Percentiles rank a stretch among this genome's conserved stretches.
phyloP scores from a whole-genome alignment of 2,329 filamentous ascomycete species.

The Iodosphaeria phyllophila region DNA sequence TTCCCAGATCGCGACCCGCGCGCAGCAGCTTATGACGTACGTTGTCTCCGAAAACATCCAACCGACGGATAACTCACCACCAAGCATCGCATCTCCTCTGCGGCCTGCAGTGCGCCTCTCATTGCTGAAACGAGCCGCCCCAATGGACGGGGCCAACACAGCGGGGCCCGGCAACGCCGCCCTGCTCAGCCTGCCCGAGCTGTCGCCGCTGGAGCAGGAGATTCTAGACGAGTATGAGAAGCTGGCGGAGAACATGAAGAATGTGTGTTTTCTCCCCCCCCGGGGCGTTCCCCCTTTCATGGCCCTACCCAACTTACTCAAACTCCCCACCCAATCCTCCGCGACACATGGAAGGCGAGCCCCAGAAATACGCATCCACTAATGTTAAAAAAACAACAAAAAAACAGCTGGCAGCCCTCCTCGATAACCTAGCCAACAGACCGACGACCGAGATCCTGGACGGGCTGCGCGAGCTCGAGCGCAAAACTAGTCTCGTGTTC shows the following conservation, averaged over 20 bases:
- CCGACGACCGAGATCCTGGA: conserved; percentile 74
- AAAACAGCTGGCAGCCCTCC: conserved; percentile 35
- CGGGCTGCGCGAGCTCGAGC: conserved; percentile 69
- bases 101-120: no score
- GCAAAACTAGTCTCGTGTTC: conserved; percentile 88
- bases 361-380: neutral
- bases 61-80: no score
- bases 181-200: conserved; percentile 26
- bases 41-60: no score
- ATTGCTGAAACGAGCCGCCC: no score
- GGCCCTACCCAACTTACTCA: neutral
- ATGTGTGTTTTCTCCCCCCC: conserved; percentile 29
- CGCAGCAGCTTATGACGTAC: no score
- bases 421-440: conserved; percentile 44
- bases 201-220: conserved; percentile 77
- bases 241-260: conserved; percentile 78
- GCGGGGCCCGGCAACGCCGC: conserved; percentile 4
- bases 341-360: neutral
- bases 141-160: no score
- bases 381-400: conserved; percentile 1
- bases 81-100: no score
- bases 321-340: no score
- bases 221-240: conserved; percentile 86
- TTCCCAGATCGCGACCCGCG: no score
- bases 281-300: neutral